Conservation (phyloP, 768 basidiomycete species). For the Lentinula aciculospora region DNA sequence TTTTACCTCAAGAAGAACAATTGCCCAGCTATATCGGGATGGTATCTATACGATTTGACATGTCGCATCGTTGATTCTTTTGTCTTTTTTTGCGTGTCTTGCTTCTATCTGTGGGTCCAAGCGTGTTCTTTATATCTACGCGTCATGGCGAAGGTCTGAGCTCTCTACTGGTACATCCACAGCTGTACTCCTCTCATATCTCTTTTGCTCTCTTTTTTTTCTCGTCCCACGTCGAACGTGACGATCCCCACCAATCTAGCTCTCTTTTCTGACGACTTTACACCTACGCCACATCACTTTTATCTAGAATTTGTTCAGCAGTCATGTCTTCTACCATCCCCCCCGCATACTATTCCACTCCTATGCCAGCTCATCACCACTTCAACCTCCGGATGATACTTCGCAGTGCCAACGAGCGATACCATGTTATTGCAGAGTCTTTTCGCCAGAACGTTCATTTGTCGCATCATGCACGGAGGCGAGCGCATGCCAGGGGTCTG, state of each 20-base stretch:
- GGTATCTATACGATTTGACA: not conserved
- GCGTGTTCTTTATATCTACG: conserved; percentile 2
- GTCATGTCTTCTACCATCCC: conserved; percentile 3
- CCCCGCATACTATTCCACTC: conserved; percentile 2
- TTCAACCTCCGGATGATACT: conserved; percentile 34
- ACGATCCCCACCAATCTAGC: conserved; percentile 2
- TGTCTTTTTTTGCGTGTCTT: conserved; percentile 8
- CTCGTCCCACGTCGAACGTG: conserved; percentile 4
- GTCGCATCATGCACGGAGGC: conserved; percentile 43
- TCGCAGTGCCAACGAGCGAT: conserved; percentile 36
- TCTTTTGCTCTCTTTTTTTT: conserved; percentile 2
- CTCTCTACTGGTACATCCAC: conserved; percentile 2
- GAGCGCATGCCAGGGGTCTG: conserved; percentile 38
- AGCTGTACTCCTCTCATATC: not conserved
- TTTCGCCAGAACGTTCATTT: conserved; percentile 28
- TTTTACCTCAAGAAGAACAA: conserved; percentile 4
- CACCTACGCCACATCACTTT: not conserved
- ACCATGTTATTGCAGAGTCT: conserved; percentile 29
- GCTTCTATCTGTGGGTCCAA: conserved; percentile 9
- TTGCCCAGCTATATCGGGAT: not conserved
- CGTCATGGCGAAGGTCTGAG: not conserved
- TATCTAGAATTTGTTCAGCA: not conserved
- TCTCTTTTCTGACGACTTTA: not conserved
- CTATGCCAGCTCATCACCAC: conserved; percentile 22
- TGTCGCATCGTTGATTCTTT: not conserved